Conservation (phyloP, 2,329 filamentous ascomycete genomes). For the Botrytis hyacinthi region DNA sequence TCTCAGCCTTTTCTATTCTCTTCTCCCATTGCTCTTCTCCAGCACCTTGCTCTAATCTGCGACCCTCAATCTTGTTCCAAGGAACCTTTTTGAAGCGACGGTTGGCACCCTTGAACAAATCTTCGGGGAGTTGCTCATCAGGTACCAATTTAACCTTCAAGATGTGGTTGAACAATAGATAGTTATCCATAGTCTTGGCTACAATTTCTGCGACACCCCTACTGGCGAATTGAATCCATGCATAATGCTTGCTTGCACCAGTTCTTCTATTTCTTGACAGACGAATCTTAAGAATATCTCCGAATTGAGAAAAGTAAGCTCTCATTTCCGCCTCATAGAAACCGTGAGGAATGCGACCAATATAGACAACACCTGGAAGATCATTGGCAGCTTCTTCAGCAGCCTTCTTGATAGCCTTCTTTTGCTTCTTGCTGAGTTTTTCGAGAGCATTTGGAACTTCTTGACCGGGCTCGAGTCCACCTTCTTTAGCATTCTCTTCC, state of each 20-base stretch:
- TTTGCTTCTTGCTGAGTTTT: constrained; percentile 46
- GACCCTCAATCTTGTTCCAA: constrained; percentile 80
- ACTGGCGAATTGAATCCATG: constrained; percentile 83
- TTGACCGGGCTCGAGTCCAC: constrained; percentile 42
- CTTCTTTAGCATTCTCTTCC: constrained; percentile 43
- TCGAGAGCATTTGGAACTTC: constrained; percentile 36
- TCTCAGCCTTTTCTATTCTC: constrained; percentile 70
- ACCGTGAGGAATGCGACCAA: constrained; percentile 87
- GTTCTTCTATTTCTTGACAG: constrained; percentile 91
- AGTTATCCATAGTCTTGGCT: constrained; percentile 95
- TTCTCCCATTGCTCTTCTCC: constrained; percentile 76
- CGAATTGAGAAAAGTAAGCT: constrained; percentile 92
- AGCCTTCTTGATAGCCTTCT: constrained; percentile 48
- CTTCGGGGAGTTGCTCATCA: constrained; percentile 71
- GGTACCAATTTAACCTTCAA: constrained; percentile 82
- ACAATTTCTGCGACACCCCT: constrained; percentile 85
- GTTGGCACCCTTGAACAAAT: constrained; percentile 88
- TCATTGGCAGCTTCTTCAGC: constrained; percentile 45
- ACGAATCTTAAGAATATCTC: constrained; percentile 71
- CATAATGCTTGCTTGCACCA: constrained; percentile 88
- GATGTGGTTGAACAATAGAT: constrained; percentile 91
- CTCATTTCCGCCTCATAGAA: constrained; percentile 98
- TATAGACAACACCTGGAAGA: constrained; percentile 77
- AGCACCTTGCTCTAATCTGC: constrained; percentile 68
- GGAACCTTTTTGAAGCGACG: constrained; percentile 85